phyloP scores from a whole-genome alignment of 768 basidiomycete species.

The Tephrocybe sp. region DNA sequence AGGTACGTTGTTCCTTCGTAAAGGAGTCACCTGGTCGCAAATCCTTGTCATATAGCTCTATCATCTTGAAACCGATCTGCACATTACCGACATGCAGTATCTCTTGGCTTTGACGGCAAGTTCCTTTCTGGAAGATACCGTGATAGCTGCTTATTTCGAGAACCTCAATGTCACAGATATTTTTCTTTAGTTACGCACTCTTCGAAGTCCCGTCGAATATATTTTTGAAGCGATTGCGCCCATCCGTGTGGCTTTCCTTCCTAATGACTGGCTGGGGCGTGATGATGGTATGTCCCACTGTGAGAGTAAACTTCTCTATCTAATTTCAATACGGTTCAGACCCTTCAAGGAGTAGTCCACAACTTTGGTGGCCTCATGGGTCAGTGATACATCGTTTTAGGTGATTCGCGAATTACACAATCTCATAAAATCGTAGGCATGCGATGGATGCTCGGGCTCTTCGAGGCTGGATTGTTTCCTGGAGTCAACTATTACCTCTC shows the following conservation, averaged over 20 bases:
- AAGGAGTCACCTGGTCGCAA: not conserved
- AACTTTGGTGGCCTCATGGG: conserved; percentile 71
- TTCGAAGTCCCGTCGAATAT: conserved; percentile 81
- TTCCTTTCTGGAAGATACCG: conserved; percentile 14
- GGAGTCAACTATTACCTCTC: conserved; percentile 75
- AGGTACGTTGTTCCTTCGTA: conserved; percentile 26
- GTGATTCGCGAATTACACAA: not conserved
- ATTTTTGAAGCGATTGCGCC: conserved; percentile 70
- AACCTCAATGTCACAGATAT: conserved; percentile 23
- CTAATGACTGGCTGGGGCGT: conserved; percentile 78
- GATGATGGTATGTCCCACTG: conserved; percentile 56
- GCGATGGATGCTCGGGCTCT: conserved; percentile 71
- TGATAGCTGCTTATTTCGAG: conserved; percentile 3
- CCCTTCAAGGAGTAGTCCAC: conserved; percentile 68
- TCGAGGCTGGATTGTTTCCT: conserved; percentile 70
- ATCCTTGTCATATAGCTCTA: conserved; percentile 60
- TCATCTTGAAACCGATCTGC: conserved; percentile 54
- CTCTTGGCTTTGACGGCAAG: conserved; percentile 58
- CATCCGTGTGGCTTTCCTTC: conserved; percentile 74
- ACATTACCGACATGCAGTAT: conserved; percentile 67
- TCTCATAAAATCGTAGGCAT: conserved; percentile 41
- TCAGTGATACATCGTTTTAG: conserved; percentile 28
- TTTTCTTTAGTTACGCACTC: conserved; percentile 66
- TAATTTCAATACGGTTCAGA: conserved; percentile 40
- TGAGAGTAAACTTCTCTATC: not conserved